phyloP scores from a whole-genome alignment of 345 rosid species.

The Boechera stricta region DNA sequence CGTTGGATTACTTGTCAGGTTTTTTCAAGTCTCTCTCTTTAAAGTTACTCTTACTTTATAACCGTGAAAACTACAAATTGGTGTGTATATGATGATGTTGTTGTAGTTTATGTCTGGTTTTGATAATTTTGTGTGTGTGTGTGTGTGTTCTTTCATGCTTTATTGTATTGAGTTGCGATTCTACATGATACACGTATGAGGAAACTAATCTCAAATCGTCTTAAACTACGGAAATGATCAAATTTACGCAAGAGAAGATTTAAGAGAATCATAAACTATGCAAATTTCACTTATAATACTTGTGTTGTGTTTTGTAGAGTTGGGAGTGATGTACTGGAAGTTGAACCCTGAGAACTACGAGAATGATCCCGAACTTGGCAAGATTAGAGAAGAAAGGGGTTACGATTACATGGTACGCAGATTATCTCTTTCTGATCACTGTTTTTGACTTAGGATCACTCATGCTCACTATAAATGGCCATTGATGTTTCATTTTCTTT shows the following conservation, averaged over 20 bases:
- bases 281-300: not conserved
- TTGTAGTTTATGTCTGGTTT: not conserved
- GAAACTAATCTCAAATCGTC: not conserved
- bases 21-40: not conserved
- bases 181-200: not conserved
- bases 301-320: conserved; percentile 49
- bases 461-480: conserved; percentile 1
- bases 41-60: not conserved
- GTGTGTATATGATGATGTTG: no score
- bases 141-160: not conserved
- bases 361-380: conserved; percentile 64
- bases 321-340: conserved; percentile 84
- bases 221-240: no score
- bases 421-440: not conserved
- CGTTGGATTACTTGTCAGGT: conserved; percentile 43
- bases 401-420: conserved; percentile 77
- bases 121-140: not conserved
- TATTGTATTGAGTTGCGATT: not conserved
- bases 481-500: not conserved
- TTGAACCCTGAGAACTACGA: conserved; percentile 77
- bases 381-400: conserved; percentile 78
- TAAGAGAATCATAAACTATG: not conserved
- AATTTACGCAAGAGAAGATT: not conserved
- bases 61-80: no score
- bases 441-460: not conserved